A percentile compares a stretch with the other conserved stretches of the same genome.
Conservation (phyloP, 768 basidiomycete species). For the Mycena belliarum region DNA sequence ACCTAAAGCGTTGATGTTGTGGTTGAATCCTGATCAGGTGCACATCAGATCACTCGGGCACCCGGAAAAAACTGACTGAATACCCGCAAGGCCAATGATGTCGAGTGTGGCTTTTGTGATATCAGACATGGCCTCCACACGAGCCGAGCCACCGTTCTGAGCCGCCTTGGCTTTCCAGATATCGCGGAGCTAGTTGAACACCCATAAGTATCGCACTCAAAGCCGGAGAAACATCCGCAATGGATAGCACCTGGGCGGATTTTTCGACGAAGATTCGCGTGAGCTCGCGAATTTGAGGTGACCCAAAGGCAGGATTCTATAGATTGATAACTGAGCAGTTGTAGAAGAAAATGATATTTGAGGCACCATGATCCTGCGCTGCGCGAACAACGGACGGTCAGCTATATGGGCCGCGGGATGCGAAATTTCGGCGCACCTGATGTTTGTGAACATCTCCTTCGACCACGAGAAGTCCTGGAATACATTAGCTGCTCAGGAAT, state of each 20-base stretch:
- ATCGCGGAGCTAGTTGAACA: slow-evolving; percentile 33
- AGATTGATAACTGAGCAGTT: background rate
- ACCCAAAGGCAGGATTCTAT: slow-evolving; percentile 50
- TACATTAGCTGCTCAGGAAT: no score
- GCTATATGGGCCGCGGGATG: background rate
- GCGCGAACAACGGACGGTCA: background rate
- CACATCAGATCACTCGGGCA: slow-evolving; percentile 31
- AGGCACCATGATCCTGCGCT: slow-evolving; percentile 29
- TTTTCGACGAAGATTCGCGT: slow-evolving; percentile 42
- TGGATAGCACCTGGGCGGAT: slow-evolving; percentile 35
- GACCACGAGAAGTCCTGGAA: slow-evolving; percentile 41
- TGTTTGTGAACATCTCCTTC: no score
- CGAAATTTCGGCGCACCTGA: slow-evolving; percentile 24
- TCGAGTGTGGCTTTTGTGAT: no score
- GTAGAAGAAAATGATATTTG: no score
- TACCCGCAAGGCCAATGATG: slow-evolving; percentile 57
- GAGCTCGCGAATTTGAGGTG: slow-evolving; percentile 43
- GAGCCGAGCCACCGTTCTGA: slow-evolving; percentile 11
- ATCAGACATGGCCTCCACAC: slow-evolving; percentile 52
- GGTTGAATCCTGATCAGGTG: slow-evolving; percentile 21
- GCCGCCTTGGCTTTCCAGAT: slow-evolving; percentile 29
- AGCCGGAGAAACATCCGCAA: no score
- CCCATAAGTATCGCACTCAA: background rate
- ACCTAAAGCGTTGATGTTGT: slow-evolving; percentile 16
- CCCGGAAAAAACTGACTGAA: slow-evolving; percentile 40